These are phyloP conservation scores for Leucogyrophana mollusca DNA, from an alignment of 768 basidiomycete species.

Conservation along the genomic window DNA sequence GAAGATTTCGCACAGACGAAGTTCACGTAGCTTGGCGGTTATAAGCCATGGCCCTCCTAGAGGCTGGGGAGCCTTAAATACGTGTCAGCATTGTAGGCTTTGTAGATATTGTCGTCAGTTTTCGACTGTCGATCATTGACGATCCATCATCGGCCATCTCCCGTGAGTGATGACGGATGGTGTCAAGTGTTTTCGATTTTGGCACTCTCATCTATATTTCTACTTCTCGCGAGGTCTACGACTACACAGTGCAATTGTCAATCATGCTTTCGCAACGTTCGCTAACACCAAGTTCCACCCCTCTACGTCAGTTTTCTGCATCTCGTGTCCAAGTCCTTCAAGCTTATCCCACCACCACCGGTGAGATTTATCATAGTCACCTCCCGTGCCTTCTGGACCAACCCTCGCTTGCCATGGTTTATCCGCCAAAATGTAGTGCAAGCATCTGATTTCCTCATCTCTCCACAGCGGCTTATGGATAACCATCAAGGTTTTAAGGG, in stretches of 20 bases:
- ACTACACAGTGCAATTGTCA: neutral
- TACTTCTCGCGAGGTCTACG: too few relatives aligned
- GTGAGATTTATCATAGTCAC: conserved; percentile 53
- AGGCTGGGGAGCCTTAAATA: too few relatives aligned
- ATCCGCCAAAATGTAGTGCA: conserved; percentile 84
- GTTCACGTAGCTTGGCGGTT: conserved; percentile 88
- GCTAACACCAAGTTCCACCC: conserved; percentile 51
- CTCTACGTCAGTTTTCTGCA: conserved; percentile 42
- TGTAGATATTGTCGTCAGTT: too few relatives aligned
- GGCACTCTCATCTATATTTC: too few relatives aligned
- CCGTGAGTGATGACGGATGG: too few relatives aligned
- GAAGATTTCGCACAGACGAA: conserved; percentile 91
- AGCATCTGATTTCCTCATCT: conserved; percentile 80
- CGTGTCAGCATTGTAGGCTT: too few relatives aligned
- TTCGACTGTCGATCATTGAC: too few relatives aligned
- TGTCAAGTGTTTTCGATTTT: too few relatives aligned
- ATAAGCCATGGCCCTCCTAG: conserved; percentile 5
- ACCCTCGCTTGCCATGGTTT: conserved; percentile 79
- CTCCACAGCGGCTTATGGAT: conserved; percentile 79
- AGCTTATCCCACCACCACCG: conserved; percentile 83
- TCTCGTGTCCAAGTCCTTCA: conserved; percentile 37
- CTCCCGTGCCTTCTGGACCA: conserved; percentile 36
- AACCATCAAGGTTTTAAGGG: conserved; percentile 78
- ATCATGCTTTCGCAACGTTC: conserved; percentile 38
- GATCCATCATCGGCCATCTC: too few relatives aligned